phyloP scores from a whole-genome alignment of 169 alveolate species.

The Eimeria sp. region DNA sequence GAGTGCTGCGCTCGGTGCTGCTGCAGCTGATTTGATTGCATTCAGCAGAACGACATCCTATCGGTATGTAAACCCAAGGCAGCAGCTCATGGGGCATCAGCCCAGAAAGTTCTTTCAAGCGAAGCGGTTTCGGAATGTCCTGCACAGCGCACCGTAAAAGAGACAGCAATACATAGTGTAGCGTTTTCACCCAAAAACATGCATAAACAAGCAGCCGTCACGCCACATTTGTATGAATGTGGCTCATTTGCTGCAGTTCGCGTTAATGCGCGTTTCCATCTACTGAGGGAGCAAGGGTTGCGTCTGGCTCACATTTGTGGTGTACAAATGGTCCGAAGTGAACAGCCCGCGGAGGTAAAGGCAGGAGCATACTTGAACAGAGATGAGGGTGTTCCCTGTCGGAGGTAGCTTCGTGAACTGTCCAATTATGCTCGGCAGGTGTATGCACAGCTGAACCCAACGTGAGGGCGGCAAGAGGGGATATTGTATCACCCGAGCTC shows the following conservation, averaged over 20 bases:
- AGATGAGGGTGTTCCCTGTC: constrained; percentile 84
- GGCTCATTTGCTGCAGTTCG: neutral
- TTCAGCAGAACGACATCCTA: constrained; percentile 54
- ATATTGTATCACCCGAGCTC: constrained; percentile 77
- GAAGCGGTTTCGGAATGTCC: constrained; percentile 42
- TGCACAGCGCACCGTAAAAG: neutral
- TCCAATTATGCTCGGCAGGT: constrained; percentile 66
- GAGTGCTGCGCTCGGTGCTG: constrained; percentile 74
- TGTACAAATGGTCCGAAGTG: constrained; percentile 89
- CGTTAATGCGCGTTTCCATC: neutral
- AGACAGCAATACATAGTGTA: neutral
- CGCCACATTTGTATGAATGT: neutral
- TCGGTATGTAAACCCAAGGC: constrained; percentile 62
- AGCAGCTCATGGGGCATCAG: constrained; percentile 36
- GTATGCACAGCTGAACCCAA: constrained; percentile 83
- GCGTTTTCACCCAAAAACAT: neutral
- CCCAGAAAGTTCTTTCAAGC: constrained; percentile 42
- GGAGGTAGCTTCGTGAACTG: constrained; percentile 77
- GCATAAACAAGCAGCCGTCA: neutral
- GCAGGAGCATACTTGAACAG: constrained; percentile 87
- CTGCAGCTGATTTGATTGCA: constrained; percentile 73
- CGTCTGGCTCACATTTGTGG: constrained; percentile 49
- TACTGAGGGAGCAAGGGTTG: neutral
- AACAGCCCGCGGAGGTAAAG: constrained; percentile 88
- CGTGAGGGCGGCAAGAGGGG: constrained; percentile 53